These are phyloP conservation scores for Verticillium isaacii DNA, from an alignment of 2,329 filamentous ascomycete species.

Conservation along the genomic window DNA sequence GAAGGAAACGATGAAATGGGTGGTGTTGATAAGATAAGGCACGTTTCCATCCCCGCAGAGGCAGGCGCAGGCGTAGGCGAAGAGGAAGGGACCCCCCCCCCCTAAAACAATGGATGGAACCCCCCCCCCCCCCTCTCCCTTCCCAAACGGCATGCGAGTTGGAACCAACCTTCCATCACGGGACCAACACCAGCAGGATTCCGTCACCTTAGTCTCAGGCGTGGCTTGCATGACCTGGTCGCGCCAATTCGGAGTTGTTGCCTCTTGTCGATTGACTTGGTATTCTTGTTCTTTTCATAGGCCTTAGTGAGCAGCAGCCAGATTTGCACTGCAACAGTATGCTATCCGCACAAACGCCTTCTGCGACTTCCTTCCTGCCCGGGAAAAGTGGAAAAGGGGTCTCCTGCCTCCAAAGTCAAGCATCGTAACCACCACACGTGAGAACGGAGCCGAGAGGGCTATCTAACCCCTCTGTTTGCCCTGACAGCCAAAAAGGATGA, in stretches of 20 bases:
- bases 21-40: background rate
- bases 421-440: slow-evolving; percentile 12
- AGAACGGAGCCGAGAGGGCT: slow-evolving; percentile 36
- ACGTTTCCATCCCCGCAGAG: background rate
- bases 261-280: too few species aligned
- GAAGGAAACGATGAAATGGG: background rate
- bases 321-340: too few species aligned
- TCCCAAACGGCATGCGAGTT: too few species aligned
- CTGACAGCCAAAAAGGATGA: slow-evolving; percentile 19
- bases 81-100: background rate
- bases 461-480: slow-evolving; percentile 44
- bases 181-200: too few species aligned
- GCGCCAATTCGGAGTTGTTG: too few species aligned
- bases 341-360: background rate
- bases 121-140: background rate
- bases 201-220: too few species aligned
- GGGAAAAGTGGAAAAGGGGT: background rate
- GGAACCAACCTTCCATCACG: too few species aligned
- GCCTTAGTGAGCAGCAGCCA: too few species aligned
- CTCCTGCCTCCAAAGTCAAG: background rate
- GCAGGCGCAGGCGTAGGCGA: too few species aligned
- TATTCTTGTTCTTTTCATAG: too few species aligned
- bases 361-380: background rate
- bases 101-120: background rate
- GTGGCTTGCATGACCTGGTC: too few species aligned